Base-by-base conservation (phyloP, 768 basidiomycete genomes). In the Boletus patriciae region DNA sequence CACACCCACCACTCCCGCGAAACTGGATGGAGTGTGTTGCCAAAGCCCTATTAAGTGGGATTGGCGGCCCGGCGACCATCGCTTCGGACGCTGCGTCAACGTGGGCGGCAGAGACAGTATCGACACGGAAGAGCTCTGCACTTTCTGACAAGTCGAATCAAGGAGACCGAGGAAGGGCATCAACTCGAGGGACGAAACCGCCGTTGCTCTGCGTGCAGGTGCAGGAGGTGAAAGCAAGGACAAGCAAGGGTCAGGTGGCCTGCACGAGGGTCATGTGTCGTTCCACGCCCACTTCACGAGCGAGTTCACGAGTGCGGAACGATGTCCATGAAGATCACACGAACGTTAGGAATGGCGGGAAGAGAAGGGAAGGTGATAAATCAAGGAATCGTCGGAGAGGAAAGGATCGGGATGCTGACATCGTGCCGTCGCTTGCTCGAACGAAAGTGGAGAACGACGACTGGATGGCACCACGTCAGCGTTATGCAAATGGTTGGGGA, bases 11-110 rank as follows among this genome's bases (percentile, higher is more conserved):
- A 5, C 73, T 89, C 33, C 87, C 88, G 4, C 68, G 76, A 9
- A 81, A 81, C n/a, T 90, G 88, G 88, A 72, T 90, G 23, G 84
- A 87, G 65, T 81, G 77, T 2, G 85, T 90, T n/a, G 78, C 86
- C 10, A 82, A 79, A 52, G 86, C 86, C 0, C 76, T 90, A 10
- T 73, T 85, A n/a, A 78, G 79, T 44, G 81, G 83, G 19, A 79
- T 79, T 4, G 67, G 73, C 36, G 81, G 76, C 5, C 48, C 64
- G 73, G 57, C 52, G 0, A 47, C 46, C 57, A 67, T 81, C 6
- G 78, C 54, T 38, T 58, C 64, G 55, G 58, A 62, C 51, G 46
- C 69, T 42, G 69, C 62, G 10, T 73, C 63, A 3, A 59, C 57
- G 27, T 56, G 50, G 54, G 64, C 64, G n/a, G 50, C n/a, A 15